Evolutionary conservation across 2,329 filamentous ascomycete species (phyloP).

Genomic region (Talaromyces sp.): DNA sequence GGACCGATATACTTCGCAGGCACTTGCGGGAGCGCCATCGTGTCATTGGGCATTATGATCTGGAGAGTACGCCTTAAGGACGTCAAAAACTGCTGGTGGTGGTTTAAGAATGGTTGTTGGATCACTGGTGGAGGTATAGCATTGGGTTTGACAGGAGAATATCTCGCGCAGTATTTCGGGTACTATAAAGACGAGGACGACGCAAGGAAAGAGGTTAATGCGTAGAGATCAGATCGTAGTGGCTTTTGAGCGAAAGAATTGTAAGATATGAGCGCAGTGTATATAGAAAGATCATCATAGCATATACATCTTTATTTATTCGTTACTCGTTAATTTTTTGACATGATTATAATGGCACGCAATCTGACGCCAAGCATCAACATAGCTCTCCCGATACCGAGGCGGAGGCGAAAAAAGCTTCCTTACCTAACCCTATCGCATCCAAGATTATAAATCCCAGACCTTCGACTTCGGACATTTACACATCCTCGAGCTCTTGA

Average conservation of each 20-base stretch:
- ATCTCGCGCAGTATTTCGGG: conserved; percentile 33
- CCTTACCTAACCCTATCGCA: background rate
- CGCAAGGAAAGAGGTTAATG: background rate
- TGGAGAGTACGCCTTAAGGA: conserved; percentile 53
- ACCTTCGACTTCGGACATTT: background rate
- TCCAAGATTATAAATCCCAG: conserved; percentile 3
- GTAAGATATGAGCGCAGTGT: background rate
- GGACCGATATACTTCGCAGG: conserved; percentile 56
- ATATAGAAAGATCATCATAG: background rate
- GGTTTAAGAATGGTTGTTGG: conserved; percentile 60
- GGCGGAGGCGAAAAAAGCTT: conserved; percentile 4
- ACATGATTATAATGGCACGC: background rate
- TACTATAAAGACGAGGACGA: conserved; percentile 20
- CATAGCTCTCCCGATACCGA: background rate
- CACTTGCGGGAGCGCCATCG: conserved; percentile 52
- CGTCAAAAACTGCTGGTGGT: conserved; percentile 58
- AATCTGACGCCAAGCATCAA: conserved; percentile 7
- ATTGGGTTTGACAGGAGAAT: conserved; percentile 53
- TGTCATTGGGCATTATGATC: conserved; percentile 55
- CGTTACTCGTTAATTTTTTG: no score
- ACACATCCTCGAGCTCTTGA: background rate
- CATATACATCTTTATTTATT: no score
- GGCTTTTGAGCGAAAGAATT: background rate
- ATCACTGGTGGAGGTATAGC: conserved; percentile 57
- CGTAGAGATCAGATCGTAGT: background rate